Base-by-base conservation (phyloP, 2,329 filamentous ascomycete genomes). In the Cercospora berteroae region DNA sequence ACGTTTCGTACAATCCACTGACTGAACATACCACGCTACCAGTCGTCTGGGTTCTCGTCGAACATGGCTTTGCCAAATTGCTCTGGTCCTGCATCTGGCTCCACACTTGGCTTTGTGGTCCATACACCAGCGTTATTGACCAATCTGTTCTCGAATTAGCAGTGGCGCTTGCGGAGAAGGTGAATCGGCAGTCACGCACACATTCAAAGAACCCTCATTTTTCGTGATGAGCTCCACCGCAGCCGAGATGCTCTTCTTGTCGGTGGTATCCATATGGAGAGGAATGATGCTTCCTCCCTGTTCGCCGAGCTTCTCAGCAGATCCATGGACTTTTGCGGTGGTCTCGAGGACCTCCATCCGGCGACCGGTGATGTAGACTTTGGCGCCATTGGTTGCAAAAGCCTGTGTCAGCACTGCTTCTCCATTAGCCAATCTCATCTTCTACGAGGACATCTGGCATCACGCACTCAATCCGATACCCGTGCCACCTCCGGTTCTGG, bases 261-360 rank as follows among this genome's bases (percentile, higher is more conserved):
- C 74, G 0, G 79, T 80, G 4, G 85, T 78, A 69, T 85, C 83
- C 4, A 84, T 71, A 20, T 76, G 70, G 5, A 87, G 70, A 0
- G 75, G 73, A 1, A 84, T 66, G 3, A 88, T 56, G 23, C 23
- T 27, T 18, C 52, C 52, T 1, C 52, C 52, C 13, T 27, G 23
- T n/a, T 27, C 52, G 52, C 23, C 23, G 3, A 27, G 23, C 23
- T 31, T 56, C 20, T 48, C 42, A 23, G 42, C n/a, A 6, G 42
- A 48, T 23, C 42, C 42, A 48, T 48, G 42, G 18, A 48, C 42
- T 31, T 27, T 56, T 13, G 23, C 52, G 13, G 52, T 31, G 3
- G 52, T 31, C n/a, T 56, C 23, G 13, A 56, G 27, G 8, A 56
- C 27, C n/a, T 56, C 52, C 23, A 16, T 27, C 7, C 52, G 23